Evolutionary conservation across 2,329 filamentous ascomycete genomes (phyloP), one percentile per base, ranked within the genome.

Genomic region (Sporothrix sp.): DNA sequence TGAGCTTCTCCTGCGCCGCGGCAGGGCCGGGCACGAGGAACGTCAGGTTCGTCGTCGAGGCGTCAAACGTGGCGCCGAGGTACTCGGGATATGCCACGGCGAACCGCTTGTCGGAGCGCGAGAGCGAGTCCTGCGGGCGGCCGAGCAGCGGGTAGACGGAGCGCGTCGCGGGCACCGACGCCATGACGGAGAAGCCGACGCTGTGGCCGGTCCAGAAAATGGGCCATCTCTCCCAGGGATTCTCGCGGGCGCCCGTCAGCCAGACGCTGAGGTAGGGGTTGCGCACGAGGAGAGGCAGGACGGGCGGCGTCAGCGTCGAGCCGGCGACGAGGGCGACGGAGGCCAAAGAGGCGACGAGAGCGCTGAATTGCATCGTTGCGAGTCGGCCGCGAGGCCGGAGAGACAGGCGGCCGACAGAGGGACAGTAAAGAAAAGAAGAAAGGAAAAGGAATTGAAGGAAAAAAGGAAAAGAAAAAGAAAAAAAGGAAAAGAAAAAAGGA

Each of bases 181-280:
- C 71, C 68, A 77, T 71, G 38, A 74, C 63, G 3, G 71, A 71
- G 57, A 77, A 73, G 11, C 73, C 74, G 48, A 76, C 63, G 50
- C 61, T 62, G 43, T 61, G 57, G 13, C 62, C 63, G 2, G 62
- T 66, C 60, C 60, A 65, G 53, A 67, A 66, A 65, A 91, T 91
- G 21, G 88, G 88, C 88, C 88, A 95, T 67, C 79, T 77, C 49
- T 80, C 76, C 87, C 87, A 94, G 2, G 88, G 88, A 40, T 75
- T 74, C 51, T 84, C 76, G 58, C 88, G 76, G 36, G 87, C 85
- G 64, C 78, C 75, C 43, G 73, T 72, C 51, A 87, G 62, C 78
- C 78, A 81, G 30, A 75, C 72, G 61, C 75, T 80, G 51, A 81
- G 62, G 57, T 81, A 81, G 7, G 78, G 78, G 57, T 77, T 80